Percentiles rank a stretch among this genome's conserved stretches.
These are phyloP conservation scores for Candida nonsorbophila DNA, from an alignment of 805 yeast species.

Conservation along the genomic window DNA sequence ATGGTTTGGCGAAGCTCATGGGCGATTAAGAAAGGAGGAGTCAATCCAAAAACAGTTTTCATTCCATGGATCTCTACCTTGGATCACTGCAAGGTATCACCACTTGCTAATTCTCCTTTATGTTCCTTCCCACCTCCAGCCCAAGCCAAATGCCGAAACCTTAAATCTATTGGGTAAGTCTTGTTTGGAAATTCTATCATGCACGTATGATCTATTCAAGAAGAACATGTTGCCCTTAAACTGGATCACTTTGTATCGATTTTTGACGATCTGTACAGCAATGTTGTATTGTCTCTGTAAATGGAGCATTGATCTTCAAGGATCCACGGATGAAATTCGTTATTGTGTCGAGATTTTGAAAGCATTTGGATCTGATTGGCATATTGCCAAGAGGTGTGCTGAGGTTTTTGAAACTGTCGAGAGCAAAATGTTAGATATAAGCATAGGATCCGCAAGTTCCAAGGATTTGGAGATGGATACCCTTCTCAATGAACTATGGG, in stretches of 20 bases:
- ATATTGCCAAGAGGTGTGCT: constrained; percentile 39
- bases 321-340: constrained; percentile 41
- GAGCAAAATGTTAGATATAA: constrained; percentile 41
- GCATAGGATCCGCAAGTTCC: constrained; percentile 20
- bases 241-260: constrained; percentile 46
- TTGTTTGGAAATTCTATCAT: constrained; percentile 41
- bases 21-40: constrained; percentile 2
- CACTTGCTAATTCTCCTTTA: constrained; percentile 42
- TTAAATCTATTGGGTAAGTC: constrained; percentile 40
- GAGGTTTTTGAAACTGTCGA: constrained; percentile 40
- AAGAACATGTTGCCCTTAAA: constrained; percentile 41
- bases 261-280: constrained; percentile 43
- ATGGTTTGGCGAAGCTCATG: constrained; percentile 27
- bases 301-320: constrained; percentile 41
- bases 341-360: constrained; percentile 41
- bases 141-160: constrained; percentile 36
- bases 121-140: constrained; percentile 45
- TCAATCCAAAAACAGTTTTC: constrained; percentile 5
- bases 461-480: constrained; percentile 30
- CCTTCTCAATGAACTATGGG: constrained; percentile 34
- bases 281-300: constrained; percentile 43
- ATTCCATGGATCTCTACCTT: constrained; percentile 22
- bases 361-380: constrained; percentile 44
- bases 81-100: constrained; percentile 40
- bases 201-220: constrained; percentile 41